phyloP scores from a whole-genome alignment of 169 alveolate species.

The Eimeria necatrix region DNA sequence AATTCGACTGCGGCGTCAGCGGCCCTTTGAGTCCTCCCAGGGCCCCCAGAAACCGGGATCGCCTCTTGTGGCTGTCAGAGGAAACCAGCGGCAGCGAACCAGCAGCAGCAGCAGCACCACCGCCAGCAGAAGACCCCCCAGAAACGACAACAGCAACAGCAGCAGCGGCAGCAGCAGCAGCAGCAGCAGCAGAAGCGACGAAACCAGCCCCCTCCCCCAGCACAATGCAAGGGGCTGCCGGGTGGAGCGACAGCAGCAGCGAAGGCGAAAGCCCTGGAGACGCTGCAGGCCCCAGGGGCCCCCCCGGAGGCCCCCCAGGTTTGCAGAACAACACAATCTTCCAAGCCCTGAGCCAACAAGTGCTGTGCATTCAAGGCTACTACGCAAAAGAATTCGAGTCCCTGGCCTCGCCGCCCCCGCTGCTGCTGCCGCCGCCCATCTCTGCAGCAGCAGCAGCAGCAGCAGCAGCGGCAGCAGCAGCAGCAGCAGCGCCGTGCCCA shows the following conservation, averaged over 20 bases:
- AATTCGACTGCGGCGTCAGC: neutral
- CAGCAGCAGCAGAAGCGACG: too few species aligned
- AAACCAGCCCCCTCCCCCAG: too few species aligned
- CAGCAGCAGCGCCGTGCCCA: neutral
- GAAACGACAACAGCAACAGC: too few species aligned
- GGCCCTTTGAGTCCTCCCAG: neutral
- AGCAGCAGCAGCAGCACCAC: neutral
- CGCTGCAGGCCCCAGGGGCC: too few species aligned
- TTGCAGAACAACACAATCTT: neutral
- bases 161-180: too few species aligned
- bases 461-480: too few species aligned
- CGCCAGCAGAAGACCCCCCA: too few species aligned
- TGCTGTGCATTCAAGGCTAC: neutral
- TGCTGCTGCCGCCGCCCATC: neutral
- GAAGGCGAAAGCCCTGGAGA: too few species aligned
- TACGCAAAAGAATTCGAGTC: neutral
- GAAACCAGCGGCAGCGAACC: neutral
- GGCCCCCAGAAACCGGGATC: conserved; percentile 12
- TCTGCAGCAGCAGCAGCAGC: too few species aligned
- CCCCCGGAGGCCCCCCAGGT: too few species aligned
- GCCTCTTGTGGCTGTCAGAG: conserved; percentile 6
- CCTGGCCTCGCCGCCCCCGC: neutral
- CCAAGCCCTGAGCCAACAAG: neutral
- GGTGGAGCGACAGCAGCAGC: too few species aligned
- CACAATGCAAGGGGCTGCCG: too few species aligned